phyloP scores from a whole-genome alignment of 768 basidiomycete genomes.

The Leccinum disarticulatum region DNA sequence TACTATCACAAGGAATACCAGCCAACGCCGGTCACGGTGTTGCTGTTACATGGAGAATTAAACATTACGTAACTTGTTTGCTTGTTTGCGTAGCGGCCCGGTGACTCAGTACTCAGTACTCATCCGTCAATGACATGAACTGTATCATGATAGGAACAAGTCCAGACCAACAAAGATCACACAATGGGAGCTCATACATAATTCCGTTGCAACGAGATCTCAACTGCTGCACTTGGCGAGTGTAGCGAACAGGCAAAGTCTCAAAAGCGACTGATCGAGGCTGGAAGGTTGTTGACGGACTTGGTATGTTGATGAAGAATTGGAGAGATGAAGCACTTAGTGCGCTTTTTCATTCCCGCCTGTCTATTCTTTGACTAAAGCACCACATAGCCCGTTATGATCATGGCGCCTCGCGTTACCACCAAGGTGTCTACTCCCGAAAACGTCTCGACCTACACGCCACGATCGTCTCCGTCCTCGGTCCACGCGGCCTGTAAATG shows the following conservation, averaged over 20 bases:
- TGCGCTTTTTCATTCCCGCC: conserved; percentile 36
- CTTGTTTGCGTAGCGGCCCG: too few species aligned
- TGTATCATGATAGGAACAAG: conserved; percentile 74
- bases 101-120: too few species aligned
- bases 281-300: conserved; percentile 80
- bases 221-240: conserved; percentile 70
- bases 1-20: conserved; percentile 72
- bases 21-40: conserved; percentile 75
- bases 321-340: conserved; percentile 79
- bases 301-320: conserved; percentile 79
- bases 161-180: conserved; percentile 96
- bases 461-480: conserved; percentile 74
- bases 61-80: too few species aligned
- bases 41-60: conserved; percentile 85
- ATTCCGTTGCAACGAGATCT: conserved; percentile 98
- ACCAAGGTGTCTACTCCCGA: conserved; percentile 88
- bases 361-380: not conserved
- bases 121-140: too few species aligned
- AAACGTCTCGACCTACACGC: conserved; percentile 83
- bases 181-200: conserved; percentile 95
- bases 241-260: conserved; percentile 84
- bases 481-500: conserved; percentile 16
- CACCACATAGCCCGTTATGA: conserved; percentile 78
- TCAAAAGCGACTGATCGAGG: conserved; percentile 81
- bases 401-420: conserved; percentile 94